Base-by-base conservation (phyloP, 768 basidiomycete genomes). In the Hydnomerulius pinastri region DNA sequence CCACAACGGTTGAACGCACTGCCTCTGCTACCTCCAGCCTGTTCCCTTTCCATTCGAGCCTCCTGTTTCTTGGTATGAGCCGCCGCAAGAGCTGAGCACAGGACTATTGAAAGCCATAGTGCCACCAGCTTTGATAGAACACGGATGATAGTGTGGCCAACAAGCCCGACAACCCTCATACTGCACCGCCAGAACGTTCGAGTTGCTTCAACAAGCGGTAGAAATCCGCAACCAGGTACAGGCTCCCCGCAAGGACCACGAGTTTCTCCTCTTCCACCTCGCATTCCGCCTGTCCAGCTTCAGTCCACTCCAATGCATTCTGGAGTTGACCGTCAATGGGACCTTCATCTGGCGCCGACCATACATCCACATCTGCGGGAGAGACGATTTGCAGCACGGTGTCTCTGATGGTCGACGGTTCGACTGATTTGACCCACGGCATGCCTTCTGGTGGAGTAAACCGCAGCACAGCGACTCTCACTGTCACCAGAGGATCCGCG, bases 171-270 rank as follows among this genome's bases (percentile, higher is more conserved):
- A n/a, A 32, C 28, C 18, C 13, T 44, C 43, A 44, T 30, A 17
- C 23, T 35, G 17, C 15, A 39, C 39, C 43, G 9, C 18, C 13
- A 13, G 24, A 62, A 43, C 32, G 51, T 38, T 27, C 53, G 15
- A 65, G 50, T 20, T 21, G 7, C 41, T 43, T 40, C 30, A 66
- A 11, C 24, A 85, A 58, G 49, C 93, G 74, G 72, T 96, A 97
- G 48, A 95, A 83, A 71, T 98, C 96, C 9, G 93, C 92, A 1
- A 93, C 91, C 32, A 98, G 79, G 71, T 99, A 99, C 60, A 98
- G 66, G 70, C 97, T 98, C 32, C 96, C 97, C 20, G 92, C 87
- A 1, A 96, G 62, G 10, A 97, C 78, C 0, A 88, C 78, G 45
- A 92, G 60, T n/a, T 71, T 68, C 23, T 73, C 62, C 11, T 54